A percentile compares a stretch with the other conserved stretches of the same genome.
phyloP scores from a whole-genome alignment of 2,329 filamentous ascomycete genomes.

The Fusarium ramigenum region DNA sequence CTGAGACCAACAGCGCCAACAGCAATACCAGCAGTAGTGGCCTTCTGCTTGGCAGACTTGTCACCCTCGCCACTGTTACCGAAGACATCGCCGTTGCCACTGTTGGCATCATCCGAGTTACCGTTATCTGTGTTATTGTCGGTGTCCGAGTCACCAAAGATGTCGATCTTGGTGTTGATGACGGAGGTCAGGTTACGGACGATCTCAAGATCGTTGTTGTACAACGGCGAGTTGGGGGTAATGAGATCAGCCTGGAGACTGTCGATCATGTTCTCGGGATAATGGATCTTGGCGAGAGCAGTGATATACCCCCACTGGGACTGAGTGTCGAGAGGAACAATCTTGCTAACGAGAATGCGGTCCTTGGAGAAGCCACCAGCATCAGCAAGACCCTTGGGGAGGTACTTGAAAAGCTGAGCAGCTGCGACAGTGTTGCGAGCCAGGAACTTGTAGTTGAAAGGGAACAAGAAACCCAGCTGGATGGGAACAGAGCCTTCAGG shows the following conservation, averaged over 20 bases:
- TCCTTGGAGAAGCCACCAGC: conserved; percentile 65
- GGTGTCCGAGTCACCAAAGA: conserved; percentile 52
- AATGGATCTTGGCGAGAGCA: conserved; percentile 74
- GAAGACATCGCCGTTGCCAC: conserved; percentile 54
- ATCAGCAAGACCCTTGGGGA: conserved; percentile 76
- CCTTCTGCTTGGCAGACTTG: conserved; percentile 67
- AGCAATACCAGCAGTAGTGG: conserved; percentile 75
- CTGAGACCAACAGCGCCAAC: conserved; percentile 81
- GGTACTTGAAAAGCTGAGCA: conserved; percentile 82
- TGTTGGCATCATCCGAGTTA: conserved; percentile 49
- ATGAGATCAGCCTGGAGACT: conserved; percentile 74
- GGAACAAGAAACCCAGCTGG: conserved; percentile 84
- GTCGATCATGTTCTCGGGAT: conserved; percentile 75
- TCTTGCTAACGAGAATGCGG: conserved; percentile 72
- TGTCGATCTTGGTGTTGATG: conserved; percentile 80
- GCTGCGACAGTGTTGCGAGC: conserved; percentile 75
- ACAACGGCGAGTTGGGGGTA: conserved; percentile 77
- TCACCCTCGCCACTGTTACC: conserved; percentile 55
- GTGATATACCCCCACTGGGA: conserved; percentile 79
- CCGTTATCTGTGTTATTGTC: conserved; percentile 45
- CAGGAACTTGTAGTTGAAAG: conserved; percentile 87
- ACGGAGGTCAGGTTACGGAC: conserved; percentile 77
- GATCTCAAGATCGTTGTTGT: conserved; percentile 73
- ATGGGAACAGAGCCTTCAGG: conserved; percentile 76
- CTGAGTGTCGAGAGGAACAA: conserved; percentile 81